Evolutionary conservation across 129 eudicot species (phyloP).

Genomic region (Rutidosis leptorrhynchoides): DNA sequence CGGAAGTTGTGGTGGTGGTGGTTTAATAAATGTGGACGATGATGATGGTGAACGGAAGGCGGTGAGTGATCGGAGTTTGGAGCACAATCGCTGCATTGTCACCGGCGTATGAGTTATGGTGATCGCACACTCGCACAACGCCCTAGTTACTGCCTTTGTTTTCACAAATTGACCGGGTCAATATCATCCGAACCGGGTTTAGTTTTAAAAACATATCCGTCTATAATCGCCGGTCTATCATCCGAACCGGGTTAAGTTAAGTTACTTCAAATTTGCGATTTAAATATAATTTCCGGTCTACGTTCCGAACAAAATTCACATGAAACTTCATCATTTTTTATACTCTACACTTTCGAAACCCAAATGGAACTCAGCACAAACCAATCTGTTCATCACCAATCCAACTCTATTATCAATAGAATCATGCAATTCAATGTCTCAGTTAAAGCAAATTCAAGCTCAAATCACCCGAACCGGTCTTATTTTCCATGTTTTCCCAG

Average conservation of each 20-base stretch:
- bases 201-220: neutral
- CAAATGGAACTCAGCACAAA: constrained; percentile 52
- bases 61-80: constrained; percentile 62
- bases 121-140: neutral
- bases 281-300: too few species aligned
- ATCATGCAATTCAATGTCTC: constrained; percentile 55
- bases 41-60: constrained; percentile 27
- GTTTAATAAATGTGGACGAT: constrained; percentile 3
- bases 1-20: constrained; percentile 16
- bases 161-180: neutral
- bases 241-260: too few species aligned
- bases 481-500: constrained; percentile 56
- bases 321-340: constrained; percentile 25
- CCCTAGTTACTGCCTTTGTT: neutral
- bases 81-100: constrained; percentile 64
- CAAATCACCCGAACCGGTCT: constrained; percentile 60
- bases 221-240: too few species aligned
- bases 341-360: constrained; percentile 28
- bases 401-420: constrained; percentile 57
- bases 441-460: constrained; percentile 61
- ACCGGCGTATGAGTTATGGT: neutral
- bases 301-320: constrained; percentile 4
- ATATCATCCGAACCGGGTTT: neutral
- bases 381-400: constrained; percentile 52
- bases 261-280: too few species aligned